Evolutionary conservation across 2,329 filamentous ascomycete genomes (phyloP), one percentile per base, ranked within the genome.

Genomic region (Acrodontium crateriforme): DNA sequence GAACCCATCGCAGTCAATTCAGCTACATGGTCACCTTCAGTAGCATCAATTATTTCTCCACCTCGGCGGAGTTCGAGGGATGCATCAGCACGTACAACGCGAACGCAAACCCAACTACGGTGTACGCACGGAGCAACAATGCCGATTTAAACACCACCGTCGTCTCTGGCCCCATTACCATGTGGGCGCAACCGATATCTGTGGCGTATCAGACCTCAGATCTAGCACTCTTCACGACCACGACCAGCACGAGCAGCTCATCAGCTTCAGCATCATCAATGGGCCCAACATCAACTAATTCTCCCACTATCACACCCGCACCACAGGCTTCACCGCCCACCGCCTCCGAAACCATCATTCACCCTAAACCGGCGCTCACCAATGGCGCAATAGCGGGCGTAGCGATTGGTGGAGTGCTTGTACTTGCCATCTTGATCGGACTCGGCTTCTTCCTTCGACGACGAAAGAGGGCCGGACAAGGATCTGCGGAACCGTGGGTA

Each of bases 161-260:
- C 14, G 37, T 49, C 24, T 24, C 24, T 1, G 45, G 44, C 2
- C 41, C 43, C 5, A 24, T 49, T 11, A 47, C 43, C 7, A 45
- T 45, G 43, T 47, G 42, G 43, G 44, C 41, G 9, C 41, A 45
- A 24, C 39, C 34, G 2, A 29, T 39, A 16, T 36, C 38, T 7
- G 29, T 41, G 5, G 34, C 36, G 15, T 34, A 32, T 13, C 25
- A 33, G 25, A 8, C 26, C 12, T 16, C 20, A 11, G 36, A 38
- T 19, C 16, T 36, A 6, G 25, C 26, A 18, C 18, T 40, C 8
- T 40, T 38, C 22, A 30, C 29, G n/a, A 32, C 32, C n/a, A 18
- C 25, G n/a, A 27, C 10, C 25, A 27, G 16, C 25, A 11, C 20
- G 20, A 22, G 20, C 13, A 22, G 20, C 20, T 22, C 20, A 12